These are phyloP conservation scores for Raffaelea arxii DNA, from an alignment of 2,329 filamentous ascomycete genomes.

Conservation along the genomic window DNA sequence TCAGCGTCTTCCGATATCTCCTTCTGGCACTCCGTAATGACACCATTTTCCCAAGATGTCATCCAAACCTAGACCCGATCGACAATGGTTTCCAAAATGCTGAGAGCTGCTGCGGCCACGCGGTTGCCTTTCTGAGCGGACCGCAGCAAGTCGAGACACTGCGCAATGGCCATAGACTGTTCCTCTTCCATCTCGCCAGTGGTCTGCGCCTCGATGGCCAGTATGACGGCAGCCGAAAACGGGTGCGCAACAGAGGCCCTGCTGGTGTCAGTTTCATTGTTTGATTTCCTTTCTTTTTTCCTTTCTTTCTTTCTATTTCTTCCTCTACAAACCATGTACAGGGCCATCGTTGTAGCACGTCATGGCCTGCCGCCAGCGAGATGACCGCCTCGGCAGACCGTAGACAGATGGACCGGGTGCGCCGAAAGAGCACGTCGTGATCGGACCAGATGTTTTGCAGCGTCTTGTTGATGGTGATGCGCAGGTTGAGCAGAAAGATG, in stretches of 20 bases:
- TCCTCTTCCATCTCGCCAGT: no score
- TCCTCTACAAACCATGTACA: background rate
- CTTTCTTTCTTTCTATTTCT: background rate
- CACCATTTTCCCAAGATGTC: no score
- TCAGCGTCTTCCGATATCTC: no score
- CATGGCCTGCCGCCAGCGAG: background rate
- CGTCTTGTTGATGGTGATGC: constrained; percentile 1
- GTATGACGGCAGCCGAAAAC: background rate
- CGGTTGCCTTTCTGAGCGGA: no score
- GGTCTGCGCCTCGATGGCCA: background rate
- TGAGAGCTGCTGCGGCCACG: no score
- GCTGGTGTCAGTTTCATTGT: background rate
- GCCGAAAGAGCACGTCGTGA: background rate
- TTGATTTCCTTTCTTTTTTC: background rate
- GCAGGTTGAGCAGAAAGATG: background rate
- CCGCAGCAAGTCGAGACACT: no score
- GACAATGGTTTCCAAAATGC: no score
- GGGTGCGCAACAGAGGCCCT: background rate
- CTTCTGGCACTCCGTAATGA: no score
- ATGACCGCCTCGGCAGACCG: background rate
- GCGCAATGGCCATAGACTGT: no score
- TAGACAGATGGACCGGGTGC: constrained; percentile 1
- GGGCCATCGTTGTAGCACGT: background rate
- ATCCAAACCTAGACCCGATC: no score
- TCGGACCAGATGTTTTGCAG: background rate